Evolutionary conservation across 148 eudicot species (phyloP).

Genomic region (Diospyros kaki): DNA sequence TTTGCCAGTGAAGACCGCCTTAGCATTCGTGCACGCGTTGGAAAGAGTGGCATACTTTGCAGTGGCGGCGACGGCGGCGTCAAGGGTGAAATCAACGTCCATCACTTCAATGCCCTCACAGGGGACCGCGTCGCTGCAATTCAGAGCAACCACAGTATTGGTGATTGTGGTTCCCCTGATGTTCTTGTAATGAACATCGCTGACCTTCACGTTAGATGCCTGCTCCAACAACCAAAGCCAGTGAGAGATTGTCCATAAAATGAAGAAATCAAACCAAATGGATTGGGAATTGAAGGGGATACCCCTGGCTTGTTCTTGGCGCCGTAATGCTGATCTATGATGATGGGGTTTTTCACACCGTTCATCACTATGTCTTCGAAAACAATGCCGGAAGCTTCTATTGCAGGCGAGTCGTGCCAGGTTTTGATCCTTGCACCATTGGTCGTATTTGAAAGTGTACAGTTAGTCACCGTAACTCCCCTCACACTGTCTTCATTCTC

Average conservation of each 20-base stretch:
- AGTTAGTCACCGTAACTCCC: constrained; percentile 31
- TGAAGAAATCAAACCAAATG: background rate
- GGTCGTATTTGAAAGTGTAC: constrained; percentile 36
- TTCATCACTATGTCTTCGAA: constrained; percentile 39
- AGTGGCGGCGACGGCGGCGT: background rate
- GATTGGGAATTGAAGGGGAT: background rate
- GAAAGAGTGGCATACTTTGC: background rate
- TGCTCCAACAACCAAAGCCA: background rate
- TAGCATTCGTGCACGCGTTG: constrained; percentile 39
- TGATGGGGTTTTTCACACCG: constrained; percentile 41
- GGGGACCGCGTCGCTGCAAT: constrained; percentile 45
- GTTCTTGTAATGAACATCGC: constrained; percentile 49
- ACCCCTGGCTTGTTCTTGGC: constrained; percentile 28
- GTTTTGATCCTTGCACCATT: constrained; percentile 68
- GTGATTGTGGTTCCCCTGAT: constrained; percentile 46
- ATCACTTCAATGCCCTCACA: constrained; percentile 54
- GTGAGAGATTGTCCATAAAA: background rate
- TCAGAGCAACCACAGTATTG: constrained; percentile 18
- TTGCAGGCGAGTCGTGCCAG: constrained; percentile 19
- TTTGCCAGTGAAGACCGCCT: constrained; percentile 28
- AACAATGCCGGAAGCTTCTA: constrained; percentile 26
- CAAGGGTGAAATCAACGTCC: constrained; percentile 28
- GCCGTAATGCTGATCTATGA: constrained; percentile 47
- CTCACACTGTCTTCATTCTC: constrained; percentile 24
- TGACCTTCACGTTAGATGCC: constrained; percentile 47